Base-by-base conservation (phyloP, 2,329 filamentous ascomycete genomes). In the Bertia moriformis region DNA sequence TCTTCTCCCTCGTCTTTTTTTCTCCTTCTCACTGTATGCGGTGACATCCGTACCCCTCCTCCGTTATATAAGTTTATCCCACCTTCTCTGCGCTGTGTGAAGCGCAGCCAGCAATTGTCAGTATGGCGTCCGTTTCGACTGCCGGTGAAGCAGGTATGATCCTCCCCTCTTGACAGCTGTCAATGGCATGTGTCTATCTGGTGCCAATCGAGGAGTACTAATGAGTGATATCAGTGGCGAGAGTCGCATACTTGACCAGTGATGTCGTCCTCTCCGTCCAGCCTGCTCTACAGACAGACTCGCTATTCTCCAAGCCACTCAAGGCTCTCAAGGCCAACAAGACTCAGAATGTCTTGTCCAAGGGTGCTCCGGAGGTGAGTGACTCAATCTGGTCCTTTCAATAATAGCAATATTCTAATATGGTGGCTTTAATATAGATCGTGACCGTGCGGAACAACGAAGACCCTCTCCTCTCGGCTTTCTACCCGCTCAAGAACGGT, bases 241-340 rank as follows among this genome's bases (percentile, higher is more conserved):
- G 89, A 67, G 84, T 98, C 62, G 89, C 91, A 58, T 96, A 96
- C 66, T 73, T 93, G 50, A 74, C 86, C 50, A 96, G 88, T 68
- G 88, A 98, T 70, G 76, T 93, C 47, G 72, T 98, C 55, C 66
- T 98, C 50, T 95, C 91, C 45, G 88, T 98, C 48, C 88, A 96
- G 65, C 83, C 88, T 39, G 82, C 89, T 38, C 72, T 93, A 50
- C 45, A 32, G 46, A 40, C 4, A 33, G 41, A 45, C 50, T 42
- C 49, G 39, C 38, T n/a, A 22, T 37, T 14, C 35, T 38, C 24
- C 48, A 93, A 35, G 32, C 17, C 32, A 7, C 32, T 35, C 10
- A 35, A 35, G 32, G 32, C 32, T 35, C 32, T 35, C 10, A 35
- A 35, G 32, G 32, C 32, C 7, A 35, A 15, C 32, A 35, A 35